Evolutionary conservation across 1,284 basidiomycete species (phyloP), one percentile per base, ranked within the genome.

Genomic region (Takashimella koratensis): DNA sequence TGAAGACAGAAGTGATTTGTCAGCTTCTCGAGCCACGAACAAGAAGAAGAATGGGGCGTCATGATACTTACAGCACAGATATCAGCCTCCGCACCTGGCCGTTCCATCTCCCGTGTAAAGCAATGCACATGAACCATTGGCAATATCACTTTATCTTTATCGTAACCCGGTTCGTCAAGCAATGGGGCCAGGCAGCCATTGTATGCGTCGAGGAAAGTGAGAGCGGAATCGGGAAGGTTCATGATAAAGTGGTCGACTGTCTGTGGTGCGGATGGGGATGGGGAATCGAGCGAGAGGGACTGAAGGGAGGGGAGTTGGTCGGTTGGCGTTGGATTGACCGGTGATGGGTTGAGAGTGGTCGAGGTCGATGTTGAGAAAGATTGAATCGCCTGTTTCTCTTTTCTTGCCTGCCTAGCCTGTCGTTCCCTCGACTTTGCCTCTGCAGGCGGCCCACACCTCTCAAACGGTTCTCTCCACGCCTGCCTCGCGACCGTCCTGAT

Each of bases 81-180:
- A 73, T 97, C 92, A 52, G 60, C 74, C 66, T 84, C 80, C 4
- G 90, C 90, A 43, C 77, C 78, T 20, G 81, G 82, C 36, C 69
- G 74, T 49, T 92, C 89, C n/a, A 85, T 67, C 70, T 93, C 88
- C 57, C 91, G 86, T 39, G 92, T 93, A 74, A 99, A 99, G 77
- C 93, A 98, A 74, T 99, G 88, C 57, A 91, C 94, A 71, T 99
- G 96, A 6, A 98, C 81, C 80, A 91, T 83, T 0, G 96, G 95
- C 84, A 91, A 85, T 44, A 53, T 63, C n/a, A 77, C 73, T 49
- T 23, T 36, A 12, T 52, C 30, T 16, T 54, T 49, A 43, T 54
- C 56, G 30, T 71, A 70, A 2, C 59, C 69, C 1, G 41, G 27
- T 19, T 59, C 49, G 2, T 43, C 41, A 3, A 66, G 42, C 0